Evolutionary conservation across 2,329 filamentous ascomycete genomes (phyloP).

Genomic region (Colletotrichum aenigma): DNA sequence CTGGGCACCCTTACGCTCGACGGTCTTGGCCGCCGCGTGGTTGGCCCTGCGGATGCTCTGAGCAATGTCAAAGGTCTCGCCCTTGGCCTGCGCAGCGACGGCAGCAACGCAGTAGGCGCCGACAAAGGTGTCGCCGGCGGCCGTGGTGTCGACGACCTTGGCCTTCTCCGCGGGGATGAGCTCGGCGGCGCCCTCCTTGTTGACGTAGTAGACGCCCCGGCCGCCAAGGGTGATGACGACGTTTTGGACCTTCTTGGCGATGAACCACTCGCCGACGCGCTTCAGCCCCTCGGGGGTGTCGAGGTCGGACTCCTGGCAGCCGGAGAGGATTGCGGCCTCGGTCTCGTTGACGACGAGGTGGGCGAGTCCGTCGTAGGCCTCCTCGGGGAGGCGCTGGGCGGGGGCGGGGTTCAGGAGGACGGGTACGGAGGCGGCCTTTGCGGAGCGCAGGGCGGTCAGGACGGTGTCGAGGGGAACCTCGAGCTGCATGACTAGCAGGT

Average conservation of each 20-base stretch:
- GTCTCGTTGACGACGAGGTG: conserved; percentile 92
- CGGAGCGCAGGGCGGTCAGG: conserved; percentile 61
- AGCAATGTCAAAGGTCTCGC: conserved; percentile 54
- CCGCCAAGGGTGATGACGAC: conserved; percentile 86
- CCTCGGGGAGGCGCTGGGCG: conserved; percentile 69
- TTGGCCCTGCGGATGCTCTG: conserved; percentile 62
- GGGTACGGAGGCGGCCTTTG: conserved; percentile 52
- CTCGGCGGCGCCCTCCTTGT: conserved; percentile 42
- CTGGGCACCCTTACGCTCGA: conserved; percentile 46
- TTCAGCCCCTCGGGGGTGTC: conserved; percentile 48
- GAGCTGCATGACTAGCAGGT: conserved; percentile 77
- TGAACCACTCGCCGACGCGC: conserved; percentile 62
- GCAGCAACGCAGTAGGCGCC: conserved; percentile 82
- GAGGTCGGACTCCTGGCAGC: conserved; percentile 53
- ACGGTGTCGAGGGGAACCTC: conserved; percentile 74
- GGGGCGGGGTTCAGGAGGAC: conserved; percentile 88
- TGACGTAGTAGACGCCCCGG: conserved; percentile 75
- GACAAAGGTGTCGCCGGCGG: conserved; percentile 93
- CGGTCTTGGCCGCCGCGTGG: conserved; percentile 44
- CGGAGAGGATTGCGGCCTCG: conserved; percentile 77
- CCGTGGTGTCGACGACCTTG: conserved; percentile 87
- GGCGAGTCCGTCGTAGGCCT: conserved; percentile 69
- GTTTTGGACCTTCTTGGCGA: conserved; percentile 72
- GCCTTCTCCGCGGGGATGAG: conserved; percentile 71
- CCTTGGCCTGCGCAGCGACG: conserved; percentile 48